Evolutionary conservation across 202 grass and related monocot genomes (phyloP), one percentile per base, ranked within the genome.

Genomic region (Zoysia matrella): DNA sequence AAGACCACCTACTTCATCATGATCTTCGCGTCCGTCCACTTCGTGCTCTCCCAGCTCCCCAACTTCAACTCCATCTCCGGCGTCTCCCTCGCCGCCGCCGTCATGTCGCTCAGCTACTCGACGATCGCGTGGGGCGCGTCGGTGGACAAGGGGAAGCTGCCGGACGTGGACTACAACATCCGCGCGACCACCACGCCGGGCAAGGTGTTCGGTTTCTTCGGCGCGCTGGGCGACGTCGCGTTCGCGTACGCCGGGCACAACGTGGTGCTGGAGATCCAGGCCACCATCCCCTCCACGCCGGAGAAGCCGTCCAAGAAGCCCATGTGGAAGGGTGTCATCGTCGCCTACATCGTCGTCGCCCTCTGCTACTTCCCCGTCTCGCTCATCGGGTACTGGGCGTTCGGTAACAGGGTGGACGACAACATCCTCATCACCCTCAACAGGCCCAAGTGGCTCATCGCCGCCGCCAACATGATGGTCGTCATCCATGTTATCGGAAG

Each of bases 311-410:
- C 95, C 41, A 98, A 97, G 82, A 97, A 84, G 85, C 88, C 95
- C 30, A 98, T 98, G 95, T 98, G 95, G 95, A 94, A 62, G 83
- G 95, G 95, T 3, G 92, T 98, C n/a, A 11, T 98, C 1, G 90
- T 93, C 9, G 95, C 95, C 49, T 98, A 98, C 80, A 83, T 93
- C 43, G 3, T 94, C 4, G 92, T 98, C 8, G 95, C 95, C 0
- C 7, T 93, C 47, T 98, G 95, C 78, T 98, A 98, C 83, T 94
- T 98, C 76, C 95, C 95, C 2, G 95, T 98, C 0, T 82, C 95
- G 2, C 61, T 97, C 36, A 11, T 94, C 44, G 95, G 95, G 0
- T 97, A 93, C 68, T 98, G 92, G 92, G 84, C 73, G 0, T 98
- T 88, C n/a, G 95, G 95, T 73, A 94, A 92, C 41, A 2, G 0